A percentile compares a stretch with the other conserved stretches of the same genome.
phyloP scores from a whole-genome alignment of 192 early-diverging fungal species.

The Ambispora gerdemannii region DNA sequence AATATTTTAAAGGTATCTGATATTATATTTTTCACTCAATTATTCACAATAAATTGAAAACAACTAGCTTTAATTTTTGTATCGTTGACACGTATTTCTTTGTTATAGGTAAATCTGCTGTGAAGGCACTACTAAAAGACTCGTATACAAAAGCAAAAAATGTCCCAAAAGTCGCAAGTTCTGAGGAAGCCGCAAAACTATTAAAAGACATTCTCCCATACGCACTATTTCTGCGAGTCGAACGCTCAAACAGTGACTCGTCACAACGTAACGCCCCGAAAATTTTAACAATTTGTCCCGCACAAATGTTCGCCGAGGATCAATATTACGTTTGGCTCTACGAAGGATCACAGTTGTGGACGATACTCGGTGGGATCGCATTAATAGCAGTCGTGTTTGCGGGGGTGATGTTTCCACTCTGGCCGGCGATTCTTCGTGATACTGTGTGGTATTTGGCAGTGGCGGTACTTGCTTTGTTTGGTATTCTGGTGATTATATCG shows the following conservation, averaged over 20 bases:
- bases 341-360: conserved; percentile 80
- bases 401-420: conserved; percentile 96
- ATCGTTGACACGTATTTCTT: neutral
- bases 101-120: conserved; percentile 60
- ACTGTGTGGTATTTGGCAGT: conserved; percentile 91
- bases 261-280: conserved; percentile 34
- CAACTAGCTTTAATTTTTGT: neutral
- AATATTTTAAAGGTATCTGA: conserved; percentile 86
- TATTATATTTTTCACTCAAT: too few species aligned
- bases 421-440: conserved; percentile 77
- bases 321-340: conserved; percentile 92
- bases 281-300: conserved; percentile 52
- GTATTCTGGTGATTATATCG: conserved; percentile 83
- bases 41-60: too few species aligned
- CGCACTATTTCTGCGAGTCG: conserved; percentile 77
- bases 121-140: conserved; percentile 58
- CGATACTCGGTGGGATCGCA: conserved; percentile 73
- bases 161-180: conserved; percentile 53
- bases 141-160: conserved; percentile 33
- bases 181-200: conserved; percentile 61
- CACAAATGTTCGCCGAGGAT: conserved; percentile 71
- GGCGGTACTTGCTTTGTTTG: conserved; percentile 76
- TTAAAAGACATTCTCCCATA: conserved; percentile 63
- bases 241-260: conserved; percentile 51
- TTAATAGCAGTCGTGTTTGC: conserved; percentile 79